Conservation (phyloP, 371 early-diverging fungal genomes). For the Amoeboaphelidium occidentale region DNA sequence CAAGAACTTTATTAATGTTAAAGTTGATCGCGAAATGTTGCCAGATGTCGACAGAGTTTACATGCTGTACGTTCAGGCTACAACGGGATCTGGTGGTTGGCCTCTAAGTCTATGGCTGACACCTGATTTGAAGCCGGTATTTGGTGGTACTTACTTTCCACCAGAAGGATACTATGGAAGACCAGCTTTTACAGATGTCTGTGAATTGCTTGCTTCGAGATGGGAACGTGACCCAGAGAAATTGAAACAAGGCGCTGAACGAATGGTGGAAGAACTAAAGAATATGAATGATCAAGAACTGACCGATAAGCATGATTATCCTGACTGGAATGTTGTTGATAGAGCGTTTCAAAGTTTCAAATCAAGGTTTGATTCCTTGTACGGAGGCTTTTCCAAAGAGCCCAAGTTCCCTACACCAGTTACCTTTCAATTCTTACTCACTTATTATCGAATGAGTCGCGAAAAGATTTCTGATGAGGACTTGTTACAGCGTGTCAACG, state of each 20-base stretch:
- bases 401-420: conserved; percentile 42
- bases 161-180: conserved; percentile 23
- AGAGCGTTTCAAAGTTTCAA: conserved; percentile 15
- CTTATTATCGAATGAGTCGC: conserved; percentile 11
- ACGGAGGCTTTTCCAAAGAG: conserved; percentile 30
- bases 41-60: conserved; percentile 39
- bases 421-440: conserved; percentile 24
- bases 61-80: conserved; percentile 21
- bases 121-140: conserved; percentile 32
- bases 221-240: conserved; percentile 1
- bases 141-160: conserved; percentile 38
- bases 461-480: no score
- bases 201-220: conserved; percentile 1
- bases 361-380: conserved; percentile 16
- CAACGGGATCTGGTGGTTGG: conserved; percentile 34
- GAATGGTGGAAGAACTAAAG: conserved; percentile 15
- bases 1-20: conserved; percentile 22
- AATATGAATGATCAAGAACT: conserved; percentile 9
- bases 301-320: not conserved
- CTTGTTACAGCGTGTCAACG: not conserved
- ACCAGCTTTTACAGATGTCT: not conserved
- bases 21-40: conserved; percentile 27
- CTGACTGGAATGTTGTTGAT: conserved; percentile 1
- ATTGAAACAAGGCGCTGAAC: conserved; percentile 17
- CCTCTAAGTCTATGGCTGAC: conserved; percentile 33